Percentiles rank a stretch among this genome's conserved stretches.
Conservation (phyloP, 805 yeast species). For the Yamadazyma philogaea region DNA sequence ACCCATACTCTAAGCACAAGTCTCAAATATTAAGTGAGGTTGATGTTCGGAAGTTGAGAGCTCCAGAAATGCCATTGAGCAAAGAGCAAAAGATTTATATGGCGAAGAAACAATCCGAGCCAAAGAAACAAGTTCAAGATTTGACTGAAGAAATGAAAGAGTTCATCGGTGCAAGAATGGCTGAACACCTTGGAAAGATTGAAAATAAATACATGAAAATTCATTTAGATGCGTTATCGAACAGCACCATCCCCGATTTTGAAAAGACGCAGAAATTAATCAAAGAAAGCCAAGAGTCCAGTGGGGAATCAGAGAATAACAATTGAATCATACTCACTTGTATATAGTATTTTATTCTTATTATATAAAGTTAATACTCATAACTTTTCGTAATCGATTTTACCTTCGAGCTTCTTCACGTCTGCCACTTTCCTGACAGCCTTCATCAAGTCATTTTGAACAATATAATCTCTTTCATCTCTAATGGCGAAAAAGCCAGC, state of each 20-base stretch:
- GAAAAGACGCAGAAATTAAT: slow-evolving; percentile 22
- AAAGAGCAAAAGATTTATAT: slow-evolving; percentile 59
- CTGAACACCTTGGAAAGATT: slow-evolving; percentile 35
- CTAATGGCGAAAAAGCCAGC: slow-evolving; percentile 98
- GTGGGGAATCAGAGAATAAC: background rate
- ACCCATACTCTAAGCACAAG: slow-evolving; percentile 69
- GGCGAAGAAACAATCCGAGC: slow-evolving; percentile 46
- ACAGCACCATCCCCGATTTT: slow-evolving; percentile 27
- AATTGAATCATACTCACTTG: slow-evolving; percentile 3
- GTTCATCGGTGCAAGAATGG: slow-evolving; percentile 51
- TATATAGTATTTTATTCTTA: slow-evolving; percentile 8
- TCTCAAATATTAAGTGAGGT: slow-evolving; percentile 50
- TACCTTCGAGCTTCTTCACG: slow-evolving; percentile 94
- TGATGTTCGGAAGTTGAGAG: slow-evolving; percentile 59
- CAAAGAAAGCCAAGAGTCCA: slow-evolving; percentile 1
- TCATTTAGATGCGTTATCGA: slow-evolving; percentile 40
- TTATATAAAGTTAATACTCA: slow-evolving; percentile 29
- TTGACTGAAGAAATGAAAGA: slow-evolving; percentile 54
- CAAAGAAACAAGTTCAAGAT: slow-evolving; percentile 30
- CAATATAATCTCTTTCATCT: slow-evolving; percentile 92
- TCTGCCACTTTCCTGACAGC: slow-evolving; percentile 98
- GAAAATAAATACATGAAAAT: slow-evolving; percentile 32
- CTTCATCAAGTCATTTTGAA: slow-evolving; percentile 93
- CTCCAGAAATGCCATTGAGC: slow-evolving; percentile 77
- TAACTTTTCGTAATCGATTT: slow-evolving; percentile 90